Evolutionary conservation across 2,329 filamentous ascomycete species (phyloP).

Genomic region (Acarospora socialis): DNA sequence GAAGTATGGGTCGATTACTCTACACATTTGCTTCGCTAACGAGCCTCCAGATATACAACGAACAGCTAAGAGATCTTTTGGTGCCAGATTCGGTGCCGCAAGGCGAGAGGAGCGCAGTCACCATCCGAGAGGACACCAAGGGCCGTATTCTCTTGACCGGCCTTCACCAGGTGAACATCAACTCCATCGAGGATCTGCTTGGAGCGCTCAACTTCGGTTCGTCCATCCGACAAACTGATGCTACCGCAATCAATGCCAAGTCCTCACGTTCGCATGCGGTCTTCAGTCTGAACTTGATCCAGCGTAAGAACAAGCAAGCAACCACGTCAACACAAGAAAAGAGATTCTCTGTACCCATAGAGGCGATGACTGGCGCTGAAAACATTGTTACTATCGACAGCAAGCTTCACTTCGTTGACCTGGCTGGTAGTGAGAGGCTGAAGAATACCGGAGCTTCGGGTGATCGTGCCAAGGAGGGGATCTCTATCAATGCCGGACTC

Average conservation of each 20-base stretch:
- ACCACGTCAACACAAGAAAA: conserved; percentile 53
- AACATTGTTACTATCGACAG: conserved; percentile 80
- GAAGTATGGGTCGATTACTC: conserved; percentile 31
- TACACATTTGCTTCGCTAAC: conserved; percentile 11
- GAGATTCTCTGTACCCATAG: conserved; percentile 72
- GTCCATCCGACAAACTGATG: conserved; percentile 86
- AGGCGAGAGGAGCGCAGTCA: conserved; percentile 63
- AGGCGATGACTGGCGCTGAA: conserved; percentile 54
- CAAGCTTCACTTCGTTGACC: conserved; percentile 96
- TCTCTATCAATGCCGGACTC: conserved; percentile 93
- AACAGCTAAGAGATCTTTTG: conserved; percentile 81
- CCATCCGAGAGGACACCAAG: conserved; percentile 85
- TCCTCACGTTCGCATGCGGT: conserved; percentile 96
- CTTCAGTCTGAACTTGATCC: conserved; percentile 85
- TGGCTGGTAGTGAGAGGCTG: conserved; percentile 88
- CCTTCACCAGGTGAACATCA: conserved; percentile 73
- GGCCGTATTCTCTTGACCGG: conserved; percentile 90
- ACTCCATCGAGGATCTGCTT: conserved; percentile 82
- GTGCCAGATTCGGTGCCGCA: conserved; percentile 57
- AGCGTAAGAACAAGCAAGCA: conserved; percentile 53
- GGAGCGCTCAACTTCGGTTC: conserved; percentile 85
- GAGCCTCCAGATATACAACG: conserved; percentile 71
- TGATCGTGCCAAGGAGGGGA: conserved; percentile 86
- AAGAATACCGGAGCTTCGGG: conserved; percentile 96
- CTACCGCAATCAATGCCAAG: conserved; percentile 92